Base-by-base conservation (phyloP, 306 rosid genomes). In the Dryas drummondii region DNA sequence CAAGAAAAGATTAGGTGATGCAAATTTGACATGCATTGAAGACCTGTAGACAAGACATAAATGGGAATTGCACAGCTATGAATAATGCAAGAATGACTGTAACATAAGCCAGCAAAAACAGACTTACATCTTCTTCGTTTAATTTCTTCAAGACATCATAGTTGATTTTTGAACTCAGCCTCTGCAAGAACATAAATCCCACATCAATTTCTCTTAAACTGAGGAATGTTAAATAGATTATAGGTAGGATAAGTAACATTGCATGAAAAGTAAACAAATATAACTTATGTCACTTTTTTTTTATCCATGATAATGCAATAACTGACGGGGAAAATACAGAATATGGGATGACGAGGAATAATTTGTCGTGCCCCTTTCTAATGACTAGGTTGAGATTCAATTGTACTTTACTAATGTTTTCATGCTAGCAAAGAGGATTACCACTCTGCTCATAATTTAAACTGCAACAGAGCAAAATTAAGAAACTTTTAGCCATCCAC, bases 121-220 rank as follows among this genome's bases (percentile, higher is more conserved):
- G 10, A 58, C 76, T 72, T 57, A 57, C 66, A 44, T 56, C 66
- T 27, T 57, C 66, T 57, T 72, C 55, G 22, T 72, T 72, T 72
- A 45, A 57, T 14, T 72, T 72, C 22, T 57, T 58, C 66, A 45
- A 57, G 2, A 15, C 66, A 6, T 72, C 76, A 14, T 53, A 72
- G 66, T 72, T 27, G 27, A 72, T 56, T 72, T 57, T 72, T 45
- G 66, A 72, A 72, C 66, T 72, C 27, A 6, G 66, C 27, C 45
- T 71, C 76, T 72, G 56, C 76, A 14, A 55, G 32, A 1, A 57
- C 22, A 13, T 22, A 78, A 71, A 70, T 22, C 55, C 54, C 65
- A 59, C 13, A 47, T 57, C 37, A 57, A 4, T 48, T 19, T 57
- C 40, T 19, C 10, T 15, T 17, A 9, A 26, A 59, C 1, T 46